Base-by-base conservation (phyloP, 192 early-diverging fungal species). In the Funneliformis mosseae region DNA sequence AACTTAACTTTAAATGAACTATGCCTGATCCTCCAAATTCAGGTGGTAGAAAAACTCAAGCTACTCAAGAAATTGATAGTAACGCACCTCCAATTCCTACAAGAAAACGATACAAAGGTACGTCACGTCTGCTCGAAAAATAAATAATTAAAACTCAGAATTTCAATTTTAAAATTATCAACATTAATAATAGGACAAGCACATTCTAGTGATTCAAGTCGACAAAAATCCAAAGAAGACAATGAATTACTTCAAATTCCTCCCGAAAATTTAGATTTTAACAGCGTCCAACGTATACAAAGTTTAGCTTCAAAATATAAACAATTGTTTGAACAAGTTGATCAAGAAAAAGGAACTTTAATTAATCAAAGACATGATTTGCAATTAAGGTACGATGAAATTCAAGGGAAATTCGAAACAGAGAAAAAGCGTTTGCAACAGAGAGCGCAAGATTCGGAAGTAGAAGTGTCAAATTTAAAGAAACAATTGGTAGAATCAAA, bases 401-500 rank as follows among this genome's bases (percentile, higher is more conserved):
- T 72, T 23, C 21, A 43, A 27, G 8, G 11, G 25, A 43, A 11
- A 25, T 25, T 48, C 8, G 70, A 72, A 27, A 16, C 21, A 43
- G 70, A 72, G 46, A 72, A 72, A 72, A 72, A 23, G 48, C 41
- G 42, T 45, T 25, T 11, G 4, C 42, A 46, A 25, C 70, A 72
- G 46, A 72, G 42, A 11, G 41, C 42, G 12, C 45, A 72, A 25
- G 43, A 72, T 25, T 46, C 41, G 25, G 74, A 76, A 8, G 8
- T 45, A n/a, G 74, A 76, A 38, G 11, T 59, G 11, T 27, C 42
- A 38, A 39, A 7, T 12, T 63, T 76, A 62, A 59, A 62, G 38
- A 76, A 76, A 76, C 28, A 76, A 76, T 23, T 76, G 8, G 7
- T 25, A 12, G 39, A 76, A 43, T 45, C 67, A 39, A 78, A 78